phyloP scores from a whole-genome alignment of 495 filamentous ascomycete species.

The Pyrenopolyporus hunteri region DNA sequence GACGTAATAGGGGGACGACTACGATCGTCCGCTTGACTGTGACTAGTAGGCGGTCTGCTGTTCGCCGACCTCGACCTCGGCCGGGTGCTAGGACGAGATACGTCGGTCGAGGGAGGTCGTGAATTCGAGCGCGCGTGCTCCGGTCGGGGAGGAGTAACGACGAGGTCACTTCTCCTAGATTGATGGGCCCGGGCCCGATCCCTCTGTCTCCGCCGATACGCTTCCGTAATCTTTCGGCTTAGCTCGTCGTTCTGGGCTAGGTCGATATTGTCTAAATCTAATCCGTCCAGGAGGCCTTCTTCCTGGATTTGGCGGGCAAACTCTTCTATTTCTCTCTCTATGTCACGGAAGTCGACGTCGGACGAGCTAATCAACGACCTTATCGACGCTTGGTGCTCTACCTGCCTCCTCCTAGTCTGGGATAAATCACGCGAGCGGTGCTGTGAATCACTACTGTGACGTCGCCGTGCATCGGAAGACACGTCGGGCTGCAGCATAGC shows the following conservation, averaged over 20 bases:
- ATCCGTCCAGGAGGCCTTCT: slow-evolving; percentile 82
- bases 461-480: slow-evolving; percentile 43
- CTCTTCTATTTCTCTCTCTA: slow-evolving; percentile 75
- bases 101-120: slow-evolving; percentile 39
- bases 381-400: slow-evolving; percentile 87
- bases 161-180: slow-evolving; percentile 52
- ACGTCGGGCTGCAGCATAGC: slow-evolving; percentile 41
- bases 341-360: slow-evolving; percentile 72
- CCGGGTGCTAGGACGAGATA: slow-evolving; percentile 46
- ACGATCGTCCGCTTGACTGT: slow-evolving; percentile 45
- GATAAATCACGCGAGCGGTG: slow-evolving; percentile 46
- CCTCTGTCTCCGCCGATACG: slow-evolving; percentile 74
- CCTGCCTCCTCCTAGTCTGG: slow-evolving; percentile 53
- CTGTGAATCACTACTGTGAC: slow-evolving; percentile 46
- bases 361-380: slow-evolving; percentile 79
- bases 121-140: slow-evolving; percentile 36
- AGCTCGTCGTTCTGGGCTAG: slow-evolving; percentile 81
- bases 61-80: slow-evolving; percentile 47
- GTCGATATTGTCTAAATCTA: slow-evolving; percentile 82
- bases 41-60: slow-evolving; percentile 45
- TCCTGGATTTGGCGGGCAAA: slow-evolving; percentile 88
- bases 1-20: slow-evolving; percentile 54
- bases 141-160: slow-evolving; percentile 42
- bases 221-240: slow-evolving; percentile 85
- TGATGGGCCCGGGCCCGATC: slow-evolving; percentile 49